A percentile compares a stretch with the other conserved stretches of the same genome.
Conservation (phyloP, 805 yeast species). For the Pichia scutulata region DNA sequence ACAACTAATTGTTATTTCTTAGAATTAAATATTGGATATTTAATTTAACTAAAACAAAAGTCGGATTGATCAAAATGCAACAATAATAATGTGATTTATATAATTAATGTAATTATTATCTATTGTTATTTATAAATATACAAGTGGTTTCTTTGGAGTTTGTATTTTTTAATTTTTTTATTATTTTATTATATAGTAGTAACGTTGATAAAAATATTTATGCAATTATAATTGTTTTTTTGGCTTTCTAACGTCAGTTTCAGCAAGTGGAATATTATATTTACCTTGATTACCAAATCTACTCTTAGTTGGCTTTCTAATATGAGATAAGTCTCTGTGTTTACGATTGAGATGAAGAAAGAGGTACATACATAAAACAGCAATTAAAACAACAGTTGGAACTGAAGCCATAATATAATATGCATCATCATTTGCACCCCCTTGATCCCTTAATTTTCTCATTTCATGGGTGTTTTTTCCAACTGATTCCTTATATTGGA, state of each 20-base stretch:
- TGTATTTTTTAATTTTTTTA: neutral
- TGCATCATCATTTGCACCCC: conserved; percentile 37
- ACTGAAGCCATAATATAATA: conserved; percentile 58
- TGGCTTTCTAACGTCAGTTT: conserved; percentile 25
- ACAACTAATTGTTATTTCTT: neutral
- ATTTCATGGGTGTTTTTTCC: conserved; percentile 35
- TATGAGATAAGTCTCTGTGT: conserved; percentile 44
- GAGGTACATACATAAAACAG: conserved; percentile 55
- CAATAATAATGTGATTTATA: neutral
- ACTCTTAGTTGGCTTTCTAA: conserved; percentile 32
- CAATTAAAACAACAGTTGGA: conserved; percentile 57
- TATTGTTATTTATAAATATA: neutral
- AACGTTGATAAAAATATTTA: neutral
- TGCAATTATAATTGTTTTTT: conserved; percentile 5
- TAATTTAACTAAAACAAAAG: neutral
- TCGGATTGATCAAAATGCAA: neutral
- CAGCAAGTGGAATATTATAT: conserved; percentile 22
- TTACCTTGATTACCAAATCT: conserved; percentile 28
- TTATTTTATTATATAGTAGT: neutral
- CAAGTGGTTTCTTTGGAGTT: neutral
- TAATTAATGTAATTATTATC: neutral
- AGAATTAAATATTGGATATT: neutral
- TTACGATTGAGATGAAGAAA: conserved; percentile 50
- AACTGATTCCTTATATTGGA: conserved; percentile 47
- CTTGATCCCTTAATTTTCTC: conserved; percentile 27